Evolutionary conservation across 2,329 filamentous ascomycete genomes (phyloP).

Genomic region (Fusarium transvaalense): DNA sequence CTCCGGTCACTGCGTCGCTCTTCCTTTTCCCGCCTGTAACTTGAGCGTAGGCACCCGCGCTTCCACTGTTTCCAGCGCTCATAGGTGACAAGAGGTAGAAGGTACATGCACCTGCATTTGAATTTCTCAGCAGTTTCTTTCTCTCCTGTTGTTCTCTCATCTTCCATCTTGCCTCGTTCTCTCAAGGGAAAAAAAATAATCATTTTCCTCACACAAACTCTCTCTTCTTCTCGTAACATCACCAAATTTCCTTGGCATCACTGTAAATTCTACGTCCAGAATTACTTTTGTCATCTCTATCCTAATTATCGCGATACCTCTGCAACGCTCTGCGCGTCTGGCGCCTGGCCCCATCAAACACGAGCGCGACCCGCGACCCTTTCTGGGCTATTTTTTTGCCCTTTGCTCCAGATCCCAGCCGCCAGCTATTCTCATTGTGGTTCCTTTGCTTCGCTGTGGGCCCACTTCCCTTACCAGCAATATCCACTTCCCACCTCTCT

Average conservation of each 20-base stretch:
- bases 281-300: conserved; percentile 16
- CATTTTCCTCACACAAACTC: conserved; percentile 45
- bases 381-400: conserved; percentile 44
- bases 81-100: conserved; percentile 26
- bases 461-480: conserved; percentile 46
- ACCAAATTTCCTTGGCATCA: conserved; percentile 34
- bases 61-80: conserved; percentile 28
- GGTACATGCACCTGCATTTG: conserved; percentile 32
- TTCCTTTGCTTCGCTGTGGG: conserved; percentile 46
- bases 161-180: conserved; percentile 43
- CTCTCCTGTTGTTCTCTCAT: conserved; percentile 41
- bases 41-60: conserved; percentile 35
- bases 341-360: conserved; percentile 49
- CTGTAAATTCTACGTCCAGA: conserved; percentile 16
- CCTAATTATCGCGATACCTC: conserved; percentile 37
- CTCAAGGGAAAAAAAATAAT: conserved; percentile 30
- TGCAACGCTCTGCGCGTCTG: conserved; percentile 46
- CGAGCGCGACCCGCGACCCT: conserved; percentile 46
- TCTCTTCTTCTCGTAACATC: conserved; percentile 6
- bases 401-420: conserved; percentile 48
- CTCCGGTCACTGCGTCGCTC: conserved; percentile 35
- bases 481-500: conserved; percentile 46
- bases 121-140: conserved; percentile 25
- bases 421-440: conserved; percentile 47
- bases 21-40: conserved; percentile 42